Percentiles rank a stretch among this genome's conserved stretches.
Conservation (phyloP, 2,329 filamentous ascomycete species). For the Cyphellophora attinorum region DNA sequence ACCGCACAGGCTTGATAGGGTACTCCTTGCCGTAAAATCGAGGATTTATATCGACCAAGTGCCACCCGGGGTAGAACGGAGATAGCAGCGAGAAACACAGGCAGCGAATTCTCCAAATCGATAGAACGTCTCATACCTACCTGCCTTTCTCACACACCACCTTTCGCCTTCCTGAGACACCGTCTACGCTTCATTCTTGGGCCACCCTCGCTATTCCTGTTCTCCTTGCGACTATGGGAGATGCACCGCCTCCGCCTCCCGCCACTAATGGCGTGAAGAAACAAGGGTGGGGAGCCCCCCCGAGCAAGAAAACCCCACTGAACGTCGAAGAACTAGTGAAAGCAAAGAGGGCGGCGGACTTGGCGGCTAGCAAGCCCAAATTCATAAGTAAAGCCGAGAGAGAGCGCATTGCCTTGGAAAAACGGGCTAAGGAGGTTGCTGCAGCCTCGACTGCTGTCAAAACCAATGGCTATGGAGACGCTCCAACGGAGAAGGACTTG, state of each 20-base stretch:
- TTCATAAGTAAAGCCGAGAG: conserved; percentile 77
- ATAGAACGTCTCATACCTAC: too few species aligned
- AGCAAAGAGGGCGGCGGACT: conserved; percentile 78
- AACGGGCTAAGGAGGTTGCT: conserved; percentile 62
- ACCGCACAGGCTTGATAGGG: too few species aligned
- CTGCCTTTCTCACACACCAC: too few species aligned
- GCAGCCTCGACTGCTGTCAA: conserved; percentile 39
- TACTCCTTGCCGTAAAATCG: too few species aligned
- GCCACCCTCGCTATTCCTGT: too few species aligned
- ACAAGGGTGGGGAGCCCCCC: conserved; percentile 37
- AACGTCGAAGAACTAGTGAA: conserved; percentile 78
- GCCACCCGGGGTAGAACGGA: too few species aligned
- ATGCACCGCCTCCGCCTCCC: conserved; percentile 29
- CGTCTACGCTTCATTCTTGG: too few species aligned
- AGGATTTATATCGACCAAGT: too few species aligned
- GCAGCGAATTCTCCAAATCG: too few species aligned
- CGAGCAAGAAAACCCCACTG: conserved; percentile 45
- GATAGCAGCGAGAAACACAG: too few species aligned
- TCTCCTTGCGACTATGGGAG: conserved; percentile 34
- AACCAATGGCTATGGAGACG: conserved; percentile 3
- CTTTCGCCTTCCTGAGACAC: too few species aligned
- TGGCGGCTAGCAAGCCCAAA: conserved; percentile 75
- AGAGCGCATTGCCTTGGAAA: conserved; percentile 70
- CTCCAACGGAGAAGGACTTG: conserved; percentile 4
- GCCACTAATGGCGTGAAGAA: conserved; percentile 41